phyloP scores from a whole-genome alignment of 768 basidiomycete genomes.

The Suillus sp. region DNA sequence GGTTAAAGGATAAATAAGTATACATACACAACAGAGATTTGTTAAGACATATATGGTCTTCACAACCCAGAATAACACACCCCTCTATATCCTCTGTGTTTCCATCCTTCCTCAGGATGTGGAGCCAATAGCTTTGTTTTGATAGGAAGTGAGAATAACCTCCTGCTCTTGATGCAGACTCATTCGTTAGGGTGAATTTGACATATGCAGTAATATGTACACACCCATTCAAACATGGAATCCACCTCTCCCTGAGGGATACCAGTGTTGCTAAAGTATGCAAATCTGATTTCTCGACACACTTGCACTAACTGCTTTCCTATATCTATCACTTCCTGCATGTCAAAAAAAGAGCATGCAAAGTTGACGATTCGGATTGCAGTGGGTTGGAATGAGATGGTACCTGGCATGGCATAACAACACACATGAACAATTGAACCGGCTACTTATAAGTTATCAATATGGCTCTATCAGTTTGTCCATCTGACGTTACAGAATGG shows the following conservation, averaged over 20 bases:
- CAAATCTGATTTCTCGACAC: slow-evolving; percentile 43
- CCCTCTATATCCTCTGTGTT: slow-evolving; percentile 44
- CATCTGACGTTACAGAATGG: neutral
- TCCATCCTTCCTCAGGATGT: slow-evolving; percentile 46
- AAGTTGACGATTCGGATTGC: slow-evolving; percentile 19
- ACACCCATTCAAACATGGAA: slow-evolving; percentile 46
- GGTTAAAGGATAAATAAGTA: no score
- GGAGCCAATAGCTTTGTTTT: slow-evolving; percentile 47
- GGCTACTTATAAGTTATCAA: neutral
- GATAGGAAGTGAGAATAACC: slow-evolving; percentile 40
- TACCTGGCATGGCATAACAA: neutral
- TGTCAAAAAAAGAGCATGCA: slow-evolving; percentile 5
- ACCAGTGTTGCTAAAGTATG: slow-evolving; percentile 48
- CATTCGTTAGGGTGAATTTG: neutral
- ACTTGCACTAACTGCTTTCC: slow-evolving; percentile 20
- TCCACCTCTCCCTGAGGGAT: slow-evolving; percentile 39
- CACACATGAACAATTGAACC: neutral
- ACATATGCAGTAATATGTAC: slow-evolving; percentile 16
- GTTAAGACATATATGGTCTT: neutral
- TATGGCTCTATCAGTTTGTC: no score
- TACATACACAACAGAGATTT: no score
- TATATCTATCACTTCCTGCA: slow-evolving; percentile 21
- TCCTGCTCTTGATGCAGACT: slow-evolving; percentile 35
- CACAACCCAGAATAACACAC: slow-evolving; percentile 14
- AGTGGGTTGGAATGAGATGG: neutral